These are phyloP conservation scores for Xylariales sp. DNA, from an alignment of 2,329 filamentous ascomycete genomes.

Conservation along the genomic window DNA sequence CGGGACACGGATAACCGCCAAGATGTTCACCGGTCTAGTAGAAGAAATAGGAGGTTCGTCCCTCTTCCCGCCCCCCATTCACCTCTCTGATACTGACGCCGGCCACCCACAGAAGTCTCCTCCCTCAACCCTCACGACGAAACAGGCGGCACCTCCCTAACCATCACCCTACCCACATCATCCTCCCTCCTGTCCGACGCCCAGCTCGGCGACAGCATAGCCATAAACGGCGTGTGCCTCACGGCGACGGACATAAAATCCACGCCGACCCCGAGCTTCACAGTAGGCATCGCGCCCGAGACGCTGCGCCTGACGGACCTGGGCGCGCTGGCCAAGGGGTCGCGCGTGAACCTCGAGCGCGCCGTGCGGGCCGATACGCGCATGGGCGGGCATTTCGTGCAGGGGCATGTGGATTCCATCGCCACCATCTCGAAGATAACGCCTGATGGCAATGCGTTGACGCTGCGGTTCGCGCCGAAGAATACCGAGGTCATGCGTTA, in stretches of 20 bases:
- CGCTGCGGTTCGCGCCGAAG: conserved; percentile 74
- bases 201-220: conserved; percentile 87
- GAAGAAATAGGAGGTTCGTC: conserved; percentile 85
- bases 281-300: conserved; percentile 90
- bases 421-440: conserved; percentile 69
- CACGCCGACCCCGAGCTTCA: conserved; percentile 57
- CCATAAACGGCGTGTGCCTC: conserved; percentile 91
- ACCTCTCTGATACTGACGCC: too few relatives aligned
- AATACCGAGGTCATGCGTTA: conserved; percentile 71
- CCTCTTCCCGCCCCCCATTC: conserved; percentile 8
- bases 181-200: conserved; percentile 77
- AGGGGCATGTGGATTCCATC: conserved; percentile 92
- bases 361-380: conserved; percentile 86
- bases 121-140: conserved; percentile 75
- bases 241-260: conserved; percentile 75
- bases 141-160: conserved; percentile 84
- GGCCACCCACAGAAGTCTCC: conserved; percentile 63
- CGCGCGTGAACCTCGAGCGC: conserved; percentile 85
- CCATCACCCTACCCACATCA: conserved; percentile 64
- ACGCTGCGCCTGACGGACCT: conserved; percentile 94
- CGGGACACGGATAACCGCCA: too few relatives aligned
- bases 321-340: conserved; percentile 62
- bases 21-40: conserved; percentile 94
- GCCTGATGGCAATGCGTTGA: conserved; percentile 85
- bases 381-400: conserved; percentile 97